Base-by-base conservation (phyloP, 78 protist genomes). In the Acrasis kona region DNA sequence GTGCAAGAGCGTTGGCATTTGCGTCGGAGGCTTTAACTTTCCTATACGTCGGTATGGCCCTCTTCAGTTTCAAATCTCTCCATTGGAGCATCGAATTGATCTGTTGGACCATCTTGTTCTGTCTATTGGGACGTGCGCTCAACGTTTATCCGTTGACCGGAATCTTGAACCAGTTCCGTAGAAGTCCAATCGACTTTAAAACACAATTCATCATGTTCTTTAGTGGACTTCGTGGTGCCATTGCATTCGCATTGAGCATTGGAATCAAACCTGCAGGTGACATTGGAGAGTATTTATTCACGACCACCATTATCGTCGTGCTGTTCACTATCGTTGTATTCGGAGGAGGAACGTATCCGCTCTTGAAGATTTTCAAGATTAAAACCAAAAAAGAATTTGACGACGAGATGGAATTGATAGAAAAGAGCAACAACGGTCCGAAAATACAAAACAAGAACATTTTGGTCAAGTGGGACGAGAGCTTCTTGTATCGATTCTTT, bases 151-250 rank as follows among this genome's bases (percentile, higher is more conserved):
- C 87, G 65, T 70, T 87, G 31, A 1, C 80, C 7, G 4, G 31
- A 0, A 0, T 74, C 0, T 27, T 58, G 41, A 87, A 87, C 76
- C 1, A 61, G 5, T 70, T 75, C 58, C 27, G 83, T 0, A 0
- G 3, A 3, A 1, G 0, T 19, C 1, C 41, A 39, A 78, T 84
- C 72, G 28, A n/a, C 7, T 2, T 12, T 61, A 1, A 2, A 7
- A 0, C 31, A 10, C 76, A 71, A 42, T 1, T 83, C 0, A 29
- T 87, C 39, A 71, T 88, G 67, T 90, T 83, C 86, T 87, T 82
- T 36, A 70, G 76, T 32, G 93, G 95, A 2, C 74, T 90, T 38
- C 77, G 92, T 32, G 97, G 97, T 6, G 97, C 94, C 71, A 89
- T 93, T 68, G 91, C 97, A 4, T 90, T 87, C 61, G 83, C 90